These are phyloP conservation scores for Wickerhamiella azymoides DNA, from an alignment of 805 yeast species.

Conservation along the genomic window DNA sequence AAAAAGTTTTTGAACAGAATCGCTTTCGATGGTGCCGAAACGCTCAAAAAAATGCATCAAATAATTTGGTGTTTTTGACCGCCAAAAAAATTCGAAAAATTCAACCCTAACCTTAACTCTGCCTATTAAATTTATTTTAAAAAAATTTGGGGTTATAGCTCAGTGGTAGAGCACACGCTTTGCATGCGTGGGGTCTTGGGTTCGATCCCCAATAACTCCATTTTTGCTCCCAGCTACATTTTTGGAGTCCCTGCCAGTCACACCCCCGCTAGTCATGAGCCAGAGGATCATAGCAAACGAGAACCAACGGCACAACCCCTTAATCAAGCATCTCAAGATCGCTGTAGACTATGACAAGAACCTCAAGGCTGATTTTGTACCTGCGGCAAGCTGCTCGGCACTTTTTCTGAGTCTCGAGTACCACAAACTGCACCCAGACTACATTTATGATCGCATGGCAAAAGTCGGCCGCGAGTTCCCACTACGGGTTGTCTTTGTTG, in stretches of 20 bases:
- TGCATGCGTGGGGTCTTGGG: slow-evolving; percentile 18
- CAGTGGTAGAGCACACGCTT: slow-evolving; percentile 18
- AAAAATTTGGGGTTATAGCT: slow-evolving; percentile 13
- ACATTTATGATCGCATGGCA: slow-evolving; percentile 27
- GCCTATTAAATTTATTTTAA: background rate
- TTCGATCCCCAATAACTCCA: slow-evolving; percentile 17
- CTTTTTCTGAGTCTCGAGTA: slow-evolving; percentile 26
- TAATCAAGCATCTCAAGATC: slow-evolving; percentile 17
- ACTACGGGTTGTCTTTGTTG: slow-evolving; percentile 25
- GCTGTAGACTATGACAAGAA: slow-evolving; percentile 20
- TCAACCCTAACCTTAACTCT: no score
- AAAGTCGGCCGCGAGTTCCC: slow-evolving; percentile 23
- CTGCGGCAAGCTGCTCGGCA: slow-evolving; percentile 23
- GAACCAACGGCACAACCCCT: slow-evolving; percentile 22
- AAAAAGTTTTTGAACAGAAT: no score
- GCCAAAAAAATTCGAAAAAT: no score
- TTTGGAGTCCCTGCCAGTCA: no score
- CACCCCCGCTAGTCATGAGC: background rate
- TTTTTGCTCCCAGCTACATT: no score
- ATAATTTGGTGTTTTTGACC: no score
- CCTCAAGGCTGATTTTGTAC: slow-evolving; percentile 27
- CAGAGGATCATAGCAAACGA: slow-evolving; percentile 11
- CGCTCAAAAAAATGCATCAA: no score
- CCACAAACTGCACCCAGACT: slow-evolving; percentile 29
- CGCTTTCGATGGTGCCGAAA: no score